Evolutionary conservation across 495 filamentous ascomycete species (phyloP), one percentile per base, ranked within the genome.

Genomic region (Echria macrotheca): DNA sequence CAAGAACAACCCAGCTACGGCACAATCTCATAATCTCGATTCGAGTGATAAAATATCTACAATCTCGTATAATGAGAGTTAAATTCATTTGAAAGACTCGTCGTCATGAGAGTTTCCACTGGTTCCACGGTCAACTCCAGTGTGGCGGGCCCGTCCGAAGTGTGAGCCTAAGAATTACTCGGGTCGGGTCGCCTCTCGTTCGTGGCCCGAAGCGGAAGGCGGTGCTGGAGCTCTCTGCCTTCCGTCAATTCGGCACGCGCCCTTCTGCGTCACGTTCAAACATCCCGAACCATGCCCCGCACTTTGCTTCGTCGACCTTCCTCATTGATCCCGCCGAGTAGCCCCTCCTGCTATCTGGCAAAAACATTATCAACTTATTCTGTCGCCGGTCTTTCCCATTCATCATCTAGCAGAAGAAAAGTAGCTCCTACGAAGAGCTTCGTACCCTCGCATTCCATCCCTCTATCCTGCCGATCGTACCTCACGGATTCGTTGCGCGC

Each of bases 401-500:
- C 17, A 40, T 48, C 46, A 38, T 39, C 35, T 11, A 29, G 21
- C 15, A 17, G 25, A 15, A 22, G 18, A 22, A 41, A 41, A 37
- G 35, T 3, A n/a, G n/a, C n/a, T n/a, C n/a, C n/a, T n/a, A n/a
- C n/a, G n/a, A n/a, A 37, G 14, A 37, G 35, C 35, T 37, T 2
- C 35, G 15, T 37, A 14, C 19, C 31, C n/a, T 26, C 49, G 19
- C 12, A 12, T 32, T 36, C 38, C 24, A 44, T 11, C 21, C 25
- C 45, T 39, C 23, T 44, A 12, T 10, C 43, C 46, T 37, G 46
- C 32, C 64, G 66, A 44, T 56, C 67, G 2, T 77, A 77, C 52
- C 68, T 78, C 2, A 73, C 69, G 21, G 59, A 69, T 47, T 52
- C 72, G 21, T 57, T 70, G 53, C 69, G 71, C 56, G 60, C 67